Conservation (phyloP, 208 protist species). For the Herpetomonas muscarum region DNA sequence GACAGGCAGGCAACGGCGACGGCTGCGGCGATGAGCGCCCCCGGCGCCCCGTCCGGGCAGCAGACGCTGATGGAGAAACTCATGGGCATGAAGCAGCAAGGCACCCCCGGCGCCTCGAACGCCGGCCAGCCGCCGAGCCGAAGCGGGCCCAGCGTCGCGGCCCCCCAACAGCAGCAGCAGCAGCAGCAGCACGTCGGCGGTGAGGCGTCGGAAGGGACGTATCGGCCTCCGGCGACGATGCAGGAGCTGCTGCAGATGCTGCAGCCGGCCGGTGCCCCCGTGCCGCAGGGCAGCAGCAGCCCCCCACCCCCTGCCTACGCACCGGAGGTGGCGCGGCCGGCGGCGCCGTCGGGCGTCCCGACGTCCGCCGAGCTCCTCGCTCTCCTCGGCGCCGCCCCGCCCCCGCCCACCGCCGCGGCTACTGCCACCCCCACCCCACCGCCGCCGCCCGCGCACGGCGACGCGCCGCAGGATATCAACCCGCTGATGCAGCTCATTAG, state of each 20-base stretch:
- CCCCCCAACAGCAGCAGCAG: not conserved
- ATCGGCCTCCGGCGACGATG: no score
- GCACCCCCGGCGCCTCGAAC: constrained; percentile 3
- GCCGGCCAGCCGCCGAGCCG: not conserved
- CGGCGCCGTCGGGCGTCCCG: constrained; percentile 3
- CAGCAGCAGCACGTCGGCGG: not conserved
- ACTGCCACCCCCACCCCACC: not conserved
- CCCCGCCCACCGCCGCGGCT: not conserved
- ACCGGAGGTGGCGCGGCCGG: not conserved
- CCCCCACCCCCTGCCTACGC: not conserved
- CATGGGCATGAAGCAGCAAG: constrained; percentile 48
- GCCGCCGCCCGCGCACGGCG: no score
- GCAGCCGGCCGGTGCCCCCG: no score
- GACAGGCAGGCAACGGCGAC: not conserved
- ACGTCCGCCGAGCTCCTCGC: constrained; percentile 59
- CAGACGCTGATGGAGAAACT: constrained; percentile 62
- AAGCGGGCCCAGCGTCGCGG: not conserved
- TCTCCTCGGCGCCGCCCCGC: constrained; percentile 33
- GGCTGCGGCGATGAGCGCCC: constrained; percentile 3
- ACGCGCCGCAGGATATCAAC: no score
- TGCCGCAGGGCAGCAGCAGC: not conserved
- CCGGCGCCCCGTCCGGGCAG: constrained; percentile 3
- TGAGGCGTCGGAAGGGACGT: no score
- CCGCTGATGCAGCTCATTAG: no score
- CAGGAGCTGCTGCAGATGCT: not conserved